Evolutionary conservation across 495 filamentous ascomycete genomes (phyloP), one percentile per base, ranked within the genome.

Genomic region (Talaromyces ruber): DNA sequence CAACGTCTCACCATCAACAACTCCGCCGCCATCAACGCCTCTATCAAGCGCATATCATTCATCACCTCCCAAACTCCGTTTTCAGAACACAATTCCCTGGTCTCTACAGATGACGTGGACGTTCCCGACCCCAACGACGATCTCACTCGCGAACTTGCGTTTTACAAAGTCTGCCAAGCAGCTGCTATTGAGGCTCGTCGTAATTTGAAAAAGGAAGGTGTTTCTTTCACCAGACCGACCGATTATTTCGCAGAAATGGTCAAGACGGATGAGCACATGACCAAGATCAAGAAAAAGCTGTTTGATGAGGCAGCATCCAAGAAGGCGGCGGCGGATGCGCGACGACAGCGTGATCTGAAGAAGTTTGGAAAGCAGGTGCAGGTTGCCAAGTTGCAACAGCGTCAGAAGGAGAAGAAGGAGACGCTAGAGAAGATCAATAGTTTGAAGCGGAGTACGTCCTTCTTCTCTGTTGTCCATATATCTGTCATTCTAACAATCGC

Each of bases 241-340:
- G 94, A 98, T 74, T 98, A 95, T 78, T 98, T 98, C 68, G 94
- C 94, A 26, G 94, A 98, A 81, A 98, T 97, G 90, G 85, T 97
- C 63, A 97, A 97, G 82, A 90, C 86, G 68, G 95, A 98, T 76
- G 93, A 95, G 79, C 95, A 96, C 71, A 98, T 98, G 94, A 88
- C 89, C 67, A 88, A 87, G 79, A 91, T 98, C 74, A 95, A 94
- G 82, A 84, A 86, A 72, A 96, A 95, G 82, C 79, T 98, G 68
- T 82, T 93, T 63, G 93, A 97, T 65, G 92, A 93, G 72, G 94
- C 93, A 9, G 90, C 93, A 30, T 77, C 81, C 57, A 96, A 94
- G 82, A 97, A 96, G 82, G 93, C 95, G 2, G 83, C 91, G 6
- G 86, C 88, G 21, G 94, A 98, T 74, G 94, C 94, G 26, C 84